A percentile compares a stretch with the other conserved stretches of the same genome.
Conservation (phyloP, 73 alveolate species). For the Loxodes magnus region DNA sequence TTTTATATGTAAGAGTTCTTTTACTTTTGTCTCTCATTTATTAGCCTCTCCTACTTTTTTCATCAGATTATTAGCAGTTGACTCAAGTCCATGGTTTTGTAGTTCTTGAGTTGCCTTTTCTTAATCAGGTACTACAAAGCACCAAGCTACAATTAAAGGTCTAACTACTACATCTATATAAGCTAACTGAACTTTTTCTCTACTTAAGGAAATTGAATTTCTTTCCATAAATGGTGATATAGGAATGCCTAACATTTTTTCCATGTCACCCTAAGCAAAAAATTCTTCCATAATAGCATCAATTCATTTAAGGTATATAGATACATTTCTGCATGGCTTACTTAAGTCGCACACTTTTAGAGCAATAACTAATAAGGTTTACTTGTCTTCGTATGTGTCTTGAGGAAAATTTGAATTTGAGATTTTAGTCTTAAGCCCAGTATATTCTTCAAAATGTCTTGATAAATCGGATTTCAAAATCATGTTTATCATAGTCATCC, state of each 20-base stretch:
- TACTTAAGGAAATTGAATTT: conserved; percentile 62
- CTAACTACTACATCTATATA: conserved; percentile 28
- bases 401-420: conserved; percentile 43
- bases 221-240: conserved; percentile 70
- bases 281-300: conserved; percentile 68
- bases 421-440: conserved; percentile 44
- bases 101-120: no score
- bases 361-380: conserved; percentile 20
- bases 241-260: conserved; percentile 63
- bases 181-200: conserved; percentile 42
- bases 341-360: conserved; percentile 32
- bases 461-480: conserved; percentile 40
- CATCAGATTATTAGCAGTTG: no score
- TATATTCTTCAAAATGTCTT: conserved; percentile 40
- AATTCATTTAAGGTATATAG: conserved; percentile 58
- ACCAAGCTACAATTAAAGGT: no score
- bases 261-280: conserved; percentile 74
- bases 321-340: conserved; percentile 37
- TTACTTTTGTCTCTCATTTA: no score
- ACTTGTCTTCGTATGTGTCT: conserved; percentile 44
- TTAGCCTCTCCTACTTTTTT: no score
- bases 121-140: no score
- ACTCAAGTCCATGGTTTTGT: no score
- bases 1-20: no score
- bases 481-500: conserved; percentile 32